Evolutionary conservation across 2,329 filamentous ascomycete species (phyloP).

Genomic region (Dactylellina parvicollis): DNA sequence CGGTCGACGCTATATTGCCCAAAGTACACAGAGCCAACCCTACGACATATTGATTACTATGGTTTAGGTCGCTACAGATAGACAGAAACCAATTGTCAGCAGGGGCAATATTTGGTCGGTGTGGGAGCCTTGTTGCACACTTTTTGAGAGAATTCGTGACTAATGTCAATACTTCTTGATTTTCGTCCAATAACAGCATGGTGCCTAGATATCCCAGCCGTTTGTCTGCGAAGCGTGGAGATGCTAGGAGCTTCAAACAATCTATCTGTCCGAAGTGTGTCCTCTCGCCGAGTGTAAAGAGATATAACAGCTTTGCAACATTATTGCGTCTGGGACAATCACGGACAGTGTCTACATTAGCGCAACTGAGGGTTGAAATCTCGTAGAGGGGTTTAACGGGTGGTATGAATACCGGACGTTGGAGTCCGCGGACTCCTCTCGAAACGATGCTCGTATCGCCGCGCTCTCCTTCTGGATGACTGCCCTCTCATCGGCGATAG

Average conservation of each 20-base stretch:
- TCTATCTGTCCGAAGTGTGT: conserved; percentile 99
- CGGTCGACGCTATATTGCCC: conserved; percentile 95
- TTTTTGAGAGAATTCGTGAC: conserved; percentile 99
- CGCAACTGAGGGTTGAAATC: not conserved
- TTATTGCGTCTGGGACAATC: conserved; percentile 81
- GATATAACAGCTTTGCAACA: conserved; percentile 96
- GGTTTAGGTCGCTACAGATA: conserved; percentile 80
- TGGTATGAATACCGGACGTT: conserved; percentile 75
- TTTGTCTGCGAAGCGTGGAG: conserved; percentile 97
- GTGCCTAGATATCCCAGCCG: conserved; percentile 93
- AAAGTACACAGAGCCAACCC: conserved; percentile 94
- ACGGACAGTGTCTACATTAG: not conserved
- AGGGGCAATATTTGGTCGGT: not conserved
- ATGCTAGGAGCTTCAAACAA: conserved; percentile 96
- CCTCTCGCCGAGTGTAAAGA: conserved; percentile 95
- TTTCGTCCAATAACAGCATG: conserved; percentile 95
- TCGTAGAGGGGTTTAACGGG: conserved; percentile 4
- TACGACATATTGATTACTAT: conserved; percentile 98
- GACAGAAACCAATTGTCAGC: not conserved
- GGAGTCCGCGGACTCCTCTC: conserved; percentile 93
- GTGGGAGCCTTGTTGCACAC: conserved; percentile 65
- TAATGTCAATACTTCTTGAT: conserved; percentile 95
- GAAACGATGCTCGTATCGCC: conserved; percentile 94
- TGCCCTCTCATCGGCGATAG: conserved; percentile 96
- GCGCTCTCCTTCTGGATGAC: conserved; percentile 99